Evolutionary conservation across 352 stramenopile genomes (phyloP), one percentile per base, ranked within the genome.

Genomic region (Discostella stelligera): DNA sequence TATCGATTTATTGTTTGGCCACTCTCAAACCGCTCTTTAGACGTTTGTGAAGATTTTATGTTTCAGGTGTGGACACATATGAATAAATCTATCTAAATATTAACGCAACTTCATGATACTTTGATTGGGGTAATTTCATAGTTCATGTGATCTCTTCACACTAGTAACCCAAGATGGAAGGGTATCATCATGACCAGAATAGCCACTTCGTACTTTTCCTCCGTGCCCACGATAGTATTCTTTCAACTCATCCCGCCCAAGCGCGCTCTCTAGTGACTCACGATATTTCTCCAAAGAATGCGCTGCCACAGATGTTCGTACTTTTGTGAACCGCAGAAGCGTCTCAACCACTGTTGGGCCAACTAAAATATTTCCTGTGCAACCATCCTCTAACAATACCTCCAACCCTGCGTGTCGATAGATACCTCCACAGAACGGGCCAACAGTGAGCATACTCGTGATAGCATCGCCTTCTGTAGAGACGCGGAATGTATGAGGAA

Each of bases 321-420:
- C 78, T 71, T 90, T 87, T 44, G 76, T 80, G 67, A 92, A 92
- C 9, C 86, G 75, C 70, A 92, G 82, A 20, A 90, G 56, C 18
- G 82, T 90, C 73, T 92, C 86, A 18, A 92, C 86, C n/a, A 90
- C 82, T 53, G 86, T 90, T 46, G 86, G 86, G 16, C 82, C 84
- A 13, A 92, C 84, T 23, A 89, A 53, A 18, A 90, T 89, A 55
- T 88, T 92, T 71, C 86, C 86, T 14, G 80, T 90, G 48, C 79
- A 83, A 30, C 84, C 82, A 67, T 88, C 84, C 59, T 92, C 86
- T 30, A 92, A 56, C 0, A 90, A 55, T 10, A 92, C 86, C 54
- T 90, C 84, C n/a, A 89, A 60, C n/a, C 84, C 84, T 39, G 86
- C 77, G 74, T 92, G 86, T 49, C 87, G 84, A 68, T 92, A 92